Conservation (phyloP, 1,284 basidiomycete genomes). For the Melampsora occidentalis region DNA sequence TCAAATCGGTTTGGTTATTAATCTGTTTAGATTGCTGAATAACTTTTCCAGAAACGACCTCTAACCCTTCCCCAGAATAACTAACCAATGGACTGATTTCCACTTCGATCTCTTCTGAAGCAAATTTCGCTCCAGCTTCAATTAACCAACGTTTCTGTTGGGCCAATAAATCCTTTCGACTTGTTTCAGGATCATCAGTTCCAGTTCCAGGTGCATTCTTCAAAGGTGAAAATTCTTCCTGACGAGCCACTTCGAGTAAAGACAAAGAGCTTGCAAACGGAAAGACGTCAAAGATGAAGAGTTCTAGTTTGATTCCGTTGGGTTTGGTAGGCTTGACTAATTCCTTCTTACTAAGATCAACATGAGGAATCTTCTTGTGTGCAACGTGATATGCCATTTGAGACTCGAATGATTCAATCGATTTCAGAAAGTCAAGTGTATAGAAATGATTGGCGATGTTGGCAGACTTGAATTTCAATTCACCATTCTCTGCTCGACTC, state of each 20-base stretch:
- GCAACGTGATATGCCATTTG: conserved; percentile 96
- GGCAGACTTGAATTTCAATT: conserved; percentile 84
- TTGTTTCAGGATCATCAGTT: conserved; percentile 89
- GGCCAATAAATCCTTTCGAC: conserved; percentile 80
- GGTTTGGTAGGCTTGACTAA: conserved; percentile 75
- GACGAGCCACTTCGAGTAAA: conserved; percentile 82
- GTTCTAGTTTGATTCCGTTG: conserved; percentile 99
- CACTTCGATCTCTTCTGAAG: conserved; percentile 68
- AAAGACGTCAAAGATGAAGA: conserved; percentile 99
- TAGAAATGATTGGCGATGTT: conserved; percentile 99
- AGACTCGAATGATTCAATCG: conserved; percentile 76
- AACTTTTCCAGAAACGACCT: conserved; percentile 71
- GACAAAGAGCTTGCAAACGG: conserved; percentile 80
- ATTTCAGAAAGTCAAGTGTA: conserved; percentile 78
- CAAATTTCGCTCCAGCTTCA: conserved; percentile 70
- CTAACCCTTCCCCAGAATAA: conserved; percentile 89
- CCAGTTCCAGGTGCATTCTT: conserved; percentile 95
- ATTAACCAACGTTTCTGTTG: conserved; percentile 84
- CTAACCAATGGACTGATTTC: conserved; percentile 84
- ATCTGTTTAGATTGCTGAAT: conserved; percentile 56
- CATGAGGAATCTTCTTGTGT: conserved; percentile 89
- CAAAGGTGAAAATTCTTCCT: conserved; percentile 90
- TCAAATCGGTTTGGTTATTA: conserved; percentile 11
- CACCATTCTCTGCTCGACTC: conserved; percentile 64
- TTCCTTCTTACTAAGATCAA: conserved; percentile 67